Evolutionary conservation across 2,329 filamentous ascomycete species (phyloP).

Genomic region (Diplodia mutila): DNA sequence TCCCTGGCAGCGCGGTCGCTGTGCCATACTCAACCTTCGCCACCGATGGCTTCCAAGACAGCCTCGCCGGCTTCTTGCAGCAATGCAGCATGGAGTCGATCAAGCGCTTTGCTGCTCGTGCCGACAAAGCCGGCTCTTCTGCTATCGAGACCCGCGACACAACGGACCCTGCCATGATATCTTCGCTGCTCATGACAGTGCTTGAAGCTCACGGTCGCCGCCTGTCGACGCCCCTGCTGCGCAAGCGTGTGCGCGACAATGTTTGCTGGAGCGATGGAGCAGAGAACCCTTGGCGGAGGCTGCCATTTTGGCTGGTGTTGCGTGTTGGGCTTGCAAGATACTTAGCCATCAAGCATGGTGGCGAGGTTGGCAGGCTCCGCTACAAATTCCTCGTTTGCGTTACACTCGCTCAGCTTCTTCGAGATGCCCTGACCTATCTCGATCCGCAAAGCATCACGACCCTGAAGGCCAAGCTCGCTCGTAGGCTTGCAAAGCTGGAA

Average conservation of each 20-base stretch:
- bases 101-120: conserved; percentile 56
- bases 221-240: conserved; percentile 44
- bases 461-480: conserved; percentile 59
- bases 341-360: conserved; percentile 49
- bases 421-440: conserved; percentile 40
- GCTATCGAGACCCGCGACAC: conserved; percentile 63
- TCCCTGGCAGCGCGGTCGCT: conserved; percentile 59
- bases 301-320: conserved; percentile 64
- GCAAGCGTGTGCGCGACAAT: conserved; percentile 67
- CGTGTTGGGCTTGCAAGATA: conserved; percentile 61
- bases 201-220: conserved; percentile 58
- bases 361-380: conserved; percentile 48
- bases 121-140: conserved; percentile 55
- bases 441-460: conserved; percentile 44
- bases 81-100: conserved; percentile 59
- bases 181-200: conserved; percentile 63
- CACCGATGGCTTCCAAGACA: conserved; percentile 51
- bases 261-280: conserved; percentile 54
- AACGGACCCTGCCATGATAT: conserved; percentile 60
- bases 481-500: conserved; percentile 63
- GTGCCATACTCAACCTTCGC: conserved; percentile 48
- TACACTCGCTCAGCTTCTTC: conserved; percentile 53
- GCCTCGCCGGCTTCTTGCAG: conserved; percentile 58
- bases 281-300: conserved; percentile 63
- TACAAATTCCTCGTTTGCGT: conserved; percentile 64